These are phyloP conservation scores for Erythrophleum ivorense DNA, from an alignment of 331 rosid species.

Conservation along the genomic window DNA sequence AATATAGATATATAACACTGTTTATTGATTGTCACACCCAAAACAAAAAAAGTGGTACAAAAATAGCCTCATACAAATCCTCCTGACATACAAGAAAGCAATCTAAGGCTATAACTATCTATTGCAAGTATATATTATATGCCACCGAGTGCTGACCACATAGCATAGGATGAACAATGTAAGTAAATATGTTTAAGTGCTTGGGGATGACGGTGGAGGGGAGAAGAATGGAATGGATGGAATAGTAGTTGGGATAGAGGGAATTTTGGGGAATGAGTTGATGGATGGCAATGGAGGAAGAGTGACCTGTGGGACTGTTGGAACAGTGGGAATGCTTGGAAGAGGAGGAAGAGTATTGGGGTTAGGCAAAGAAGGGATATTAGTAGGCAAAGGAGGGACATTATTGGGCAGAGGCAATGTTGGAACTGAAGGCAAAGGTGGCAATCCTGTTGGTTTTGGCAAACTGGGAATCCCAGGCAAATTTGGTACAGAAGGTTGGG, in stretches of 20 bases:
- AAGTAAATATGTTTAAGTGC: no score
- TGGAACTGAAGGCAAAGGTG: slow-evolving; percentile 43
- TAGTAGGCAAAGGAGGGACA: slow-evolving; percentile 42
- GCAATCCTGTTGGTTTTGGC: slow-evolving; percentile 39
- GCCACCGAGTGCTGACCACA: no score
- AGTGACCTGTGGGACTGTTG: neutral
- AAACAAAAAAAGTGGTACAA: neutral
- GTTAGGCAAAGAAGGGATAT: slow-evolving; percentile 3
- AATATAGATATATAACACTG: no score
- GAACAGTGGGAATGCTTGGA: slow-evolving; percentile 6
- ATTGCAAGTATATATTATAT: no score
- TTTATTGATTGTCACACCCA: neutral
- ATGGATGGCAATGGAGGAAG: slow-evolving; percentile 29
- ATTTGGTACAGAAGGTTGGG: neutral
- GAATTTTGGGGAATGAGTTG: neutral
- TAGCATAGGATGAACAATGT: neutral
- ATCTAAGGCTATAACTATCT: no score
- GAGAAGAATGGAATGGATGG: slow-evolving; percentile 27
- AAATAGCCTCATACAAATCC: neutral
- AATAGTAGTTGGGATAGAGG: neutral
- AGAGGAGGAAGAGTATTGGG: neutral
- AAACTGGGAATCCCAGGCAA: neutral
- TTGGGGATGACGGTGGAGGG: neutral
- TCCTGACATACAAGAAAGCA: neutral
- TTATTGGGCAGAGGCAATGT: slow-evolving; percentile 23